Percentiles rank a stretch among this genome's conserved stretches.
Conservation (phyloP, 225 moss, liverwort and hornwort species). For the Polytrichum commune region DNA sequence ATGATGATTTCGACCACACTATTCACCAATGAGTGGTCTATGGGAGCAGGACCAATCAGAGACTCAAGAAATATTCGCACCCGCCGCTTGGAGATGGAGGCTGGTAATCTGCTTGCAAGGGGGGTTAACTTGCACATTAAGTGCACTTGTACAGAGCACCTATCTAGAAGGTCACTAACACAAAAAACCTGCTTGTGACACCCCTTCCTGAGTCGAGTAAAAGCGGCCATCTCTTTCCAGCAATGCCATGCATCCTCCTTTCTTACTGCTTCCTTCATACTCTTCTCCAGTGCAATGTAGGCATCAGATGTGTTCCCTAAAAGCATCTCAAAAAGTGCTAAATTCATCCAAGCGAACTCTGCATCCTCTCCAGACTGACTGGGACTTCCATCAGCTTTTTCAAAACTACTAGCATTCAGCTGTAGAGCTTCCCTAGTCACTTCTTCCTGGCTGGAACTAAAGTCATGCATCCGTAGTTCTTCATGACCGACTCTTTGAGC, state of each 20-base stretch:
- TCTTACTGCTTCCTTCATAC: slow-evolving; percentile 51
- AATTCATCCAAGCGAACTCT: slow-evolving; percentile 61
- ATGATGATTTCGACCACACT: slow-evolving; percentile 44
- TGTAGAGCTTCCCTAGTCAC: slow-evolving; percentile 24
- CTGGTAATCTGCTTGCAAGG: slow-evolving; percentile 43
- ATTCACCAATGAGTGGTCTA: slow-evolving; percentile 63
- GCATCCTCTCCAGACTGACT: slow-evolving; percentile 34
- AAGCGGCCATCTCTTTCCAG: slow-evolving; percentile 72
- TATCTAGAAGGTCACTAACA: slow-evolving; percentile 50
- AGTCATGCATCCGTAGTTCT: background rate
- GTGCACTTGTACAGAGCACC: slow-evolving; percentile 53
- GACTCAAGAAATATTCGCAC: slow-evolving; percentile 63
- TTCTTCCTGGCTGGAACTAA: slow-evolving; percentile 4
- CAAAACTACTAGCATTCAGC: slow-evolving; percentile 24
- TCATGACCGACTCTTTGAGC: slow-evolving; percentile 1
- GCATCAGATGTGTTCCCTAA: slow-evolving; percentile 41
- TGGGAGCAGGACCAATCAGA: slow-evolving; percentile 52
- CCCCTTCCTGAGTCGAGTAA: slow-evolving; percentile 16
- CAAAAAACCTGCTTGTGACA: slow-evolving; percentile 21
- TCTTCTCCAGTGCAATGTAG: slow-evolving; percentile 46
- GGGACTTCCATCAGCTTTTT: slow-evolving; percentile 23
- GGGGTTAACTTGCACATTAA: slow-evolving; percentile 47
- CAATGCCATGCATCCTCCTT: slow-evolving; percentile 56
- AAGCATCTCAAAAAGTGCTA: slow-evolving; percentile 65
- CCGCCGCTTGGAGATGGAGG: slow-evolving; percentile 55